Evolutionary conservation across 2,329 filamentous ascomycete species (phyloP).

Genomic region (Diaporthe citrichinensis): DNA sequence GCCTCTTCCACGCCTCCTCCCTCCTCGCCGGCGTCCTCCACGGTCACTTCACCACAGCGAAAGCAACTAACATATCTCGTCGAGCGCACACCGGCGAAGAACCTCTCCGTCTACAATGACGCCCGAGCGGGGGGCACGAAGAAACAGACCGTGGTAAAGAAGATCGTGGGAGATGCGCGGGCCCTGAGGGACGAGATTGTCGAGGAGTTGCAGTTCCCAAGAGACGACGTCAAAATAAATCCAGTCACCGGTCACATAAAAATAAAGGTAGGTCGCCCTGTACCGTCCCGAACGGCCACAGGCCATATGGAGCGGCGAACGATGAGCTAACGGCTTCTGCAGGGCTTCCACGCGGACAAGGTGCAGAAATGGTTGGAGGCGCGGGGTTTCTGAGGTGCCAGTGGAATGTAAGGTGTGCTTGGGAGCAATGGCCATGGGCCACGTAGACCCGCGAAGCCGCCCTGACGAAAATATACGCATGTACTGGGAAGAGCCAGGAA

Average conservation of each 20-base stretch:
- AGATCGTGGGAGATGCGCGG: conserved; percentile 80
- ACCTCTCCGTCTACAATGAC: conserved; percentile 83
- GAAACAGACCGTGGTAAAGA: conserved; percentile 81
- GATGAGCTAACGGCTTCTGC: background rate
- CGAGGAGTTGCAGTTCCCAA: conserved; percentile 68
- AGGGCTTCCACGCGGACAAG: conserved; percentile 39
- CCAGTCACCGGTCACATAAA: conserved; percentile 80
- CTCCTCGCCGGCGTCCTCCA: conserved; percentile 29
- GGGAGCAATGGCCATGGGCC: background rate
- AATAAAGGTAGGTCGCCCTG: conserved; percentile 73
- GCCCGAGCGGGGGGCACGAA: conserved; percentile 82
- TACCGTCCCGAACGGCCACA: background rate
- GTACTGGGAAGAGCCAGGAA: background rate
- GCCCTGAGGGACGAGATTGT: conserved; percentile 76
- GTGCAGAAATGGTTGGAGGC: conserved; percentile 42
- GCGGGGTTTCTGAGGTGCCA: conserved; percentile 40
- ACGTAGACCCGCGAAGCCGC: too few species aligned
- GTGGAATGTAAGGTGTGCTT: background rate
- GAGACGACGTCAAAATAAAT: conserved; percentile 68
- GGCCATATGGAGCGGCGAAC: too few species aligned
- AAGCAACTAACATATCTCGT: conserved; percentile 77
- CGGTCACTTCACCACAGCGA: conserved; percentile 37
- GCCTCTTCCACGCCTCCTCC: conserved; percentile 40
- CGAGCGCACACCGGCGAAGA: conserved; percentile 76
- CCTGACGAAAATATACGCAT: background rate